A percentile compares a stretch with the other conserved stretches of the same genome.
Conservation (phyloP, 257 asterid species). For the Capsicum baccatum region DNA sequence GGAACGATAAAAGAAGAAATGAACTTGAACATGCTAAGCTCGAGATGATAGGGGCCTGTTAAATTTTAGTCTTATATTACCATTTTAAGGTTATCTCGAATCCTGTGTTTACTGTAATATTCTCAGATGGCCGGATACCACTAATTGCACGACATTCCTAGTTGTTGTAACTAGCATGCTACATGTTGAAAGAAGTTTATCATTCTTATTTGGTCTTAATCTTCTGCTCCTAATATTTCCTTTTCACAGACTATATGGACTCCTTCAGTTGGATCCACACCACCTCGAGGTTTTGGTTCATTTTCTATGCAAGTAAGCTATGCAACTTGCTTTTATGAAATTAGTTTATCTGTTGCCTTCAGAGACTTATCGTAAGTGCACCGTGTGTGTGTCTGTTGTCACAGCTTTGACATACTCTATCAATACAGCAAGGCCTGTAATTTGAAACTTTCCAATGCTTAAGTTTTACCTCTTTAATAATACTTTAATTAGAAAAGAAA, state of each 20-base stretch:
- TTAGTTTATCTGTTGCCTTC: constrained; percentile 22
- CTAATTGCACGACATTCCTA: constrained; percentile 2
- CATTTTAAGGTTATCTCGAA: constrained; percentile 8
- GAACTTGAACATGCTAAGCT: neutral
- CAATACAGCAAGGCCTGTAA: constrained; percentile 63
- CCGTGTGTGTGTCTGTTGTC: constrained; percentile 36
- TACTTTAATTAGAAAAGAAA: no score
- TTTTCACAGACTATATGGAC: constrained; percentile 60
- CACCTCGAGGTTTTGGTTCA: constrained; percentile 63
- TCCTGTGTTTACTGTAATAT: neutral
- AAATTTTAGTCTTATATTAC: constrained; percentile 10
- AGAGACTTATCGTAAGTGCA: constrained; percentile 10
- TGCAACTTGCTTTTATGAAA: constrained; percentile 17
- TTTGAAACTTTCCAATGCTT: constrained; percentile 30
- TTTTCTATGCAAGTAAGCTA: constrained; percentile 75
- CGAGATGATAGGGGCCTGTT: neutral
- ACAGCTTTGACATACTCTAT: constrained; percentile 71
- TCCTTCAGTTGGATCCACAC: constrained; percentile 71
- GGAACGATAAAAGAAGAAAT: neutral
- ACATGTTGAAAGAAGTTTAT: neutral
- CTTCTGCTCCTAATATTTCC: constrained; percentile 28
- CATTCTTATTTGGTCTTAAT: constrained; percentile 31
- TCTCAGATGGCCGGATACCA: neutral
- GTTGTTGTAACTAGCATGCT: neutral
- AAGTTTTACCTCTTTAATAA: no score